phyloP scores from a whole-genome alignment of 1,139 yeast species.

The Blastobotrys persicus region DNA sequence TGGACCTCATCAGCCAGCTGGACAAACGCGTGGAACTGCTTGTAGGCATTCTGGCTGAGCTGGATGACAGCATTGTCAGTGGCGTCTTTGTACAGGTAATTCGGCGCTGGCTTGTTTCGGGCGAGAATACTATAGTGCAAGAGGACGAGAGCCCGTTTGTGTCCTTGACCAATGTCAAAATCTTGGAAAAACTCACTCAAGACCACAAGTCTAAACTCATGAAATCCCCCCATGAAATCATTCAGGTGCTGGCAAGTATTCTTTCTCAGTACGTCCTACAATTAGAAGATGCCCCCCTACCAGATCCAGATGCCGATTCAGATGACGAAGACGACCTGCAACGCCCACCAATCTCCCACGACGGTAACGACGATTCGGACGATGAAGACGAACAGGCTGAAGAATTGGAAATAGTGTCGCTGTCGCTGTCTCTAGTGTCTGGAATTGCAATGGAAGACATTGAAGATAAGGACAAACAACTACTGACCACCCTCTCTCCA shows the following conservation, averaged over 20 bases:
- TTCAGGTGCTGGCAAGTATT: slow-evolving; percentile 54
- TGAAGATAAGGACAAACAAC: slow-evolving; percentile 44
- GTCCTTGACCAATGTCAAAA: slow-evolving; percentile 57
- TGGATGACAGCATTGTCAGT: slow-evolving; percentile 50
- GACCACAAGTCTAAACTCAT: slow-evolving; percentile 61
- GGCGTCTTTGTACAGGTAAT: slow-evolving; percentile 52
- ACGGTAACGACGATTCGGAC: slow-evolving; percentile 22
- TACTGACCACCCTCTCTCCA: slow-evolving; percentile 37
- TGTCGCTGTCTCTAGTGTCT: slow-evolving; percentile 33
- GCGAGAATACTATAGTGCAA: slow-evolving; percentile 18
- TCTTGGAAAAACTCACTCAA: slow-evolving; percentile 62
- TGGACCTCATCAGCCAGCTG: slow-evolving; percentile 42
- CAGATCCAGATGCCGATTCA: not conserved
- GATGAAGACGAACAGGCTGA: slow-evolving; percentile 31
- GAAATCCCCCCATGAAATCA: slow-evolving; percentile 58
- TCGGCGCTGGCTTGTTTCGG: slow-evolving; percentile 54
- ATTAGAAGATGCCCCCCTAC: slow-evolving; percentile 20
- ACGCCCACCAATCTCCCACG: slow-evolving; percentile 13
- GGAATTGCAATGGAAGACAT: slow-evolving; percentile 31
- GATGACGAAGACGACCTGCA: slow-evolving; percentile 26
- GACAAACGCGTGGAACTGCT: slow-evolving; percentile 53
- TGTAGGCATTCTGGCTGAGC: slow-evolving; percentile 47
- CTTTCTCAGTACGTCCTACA: slow-evolving; percentile 34
- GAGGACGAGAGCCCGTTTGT: slow-evolving; percentile 48
- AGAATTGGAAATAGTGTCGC: slow-evolving; percentile 31